Evolutionary conservation across 2,329 filamentous ascomycete genomes (phyloP).

Genomic region (Aspergillus pseudoglaucus): DNA sequence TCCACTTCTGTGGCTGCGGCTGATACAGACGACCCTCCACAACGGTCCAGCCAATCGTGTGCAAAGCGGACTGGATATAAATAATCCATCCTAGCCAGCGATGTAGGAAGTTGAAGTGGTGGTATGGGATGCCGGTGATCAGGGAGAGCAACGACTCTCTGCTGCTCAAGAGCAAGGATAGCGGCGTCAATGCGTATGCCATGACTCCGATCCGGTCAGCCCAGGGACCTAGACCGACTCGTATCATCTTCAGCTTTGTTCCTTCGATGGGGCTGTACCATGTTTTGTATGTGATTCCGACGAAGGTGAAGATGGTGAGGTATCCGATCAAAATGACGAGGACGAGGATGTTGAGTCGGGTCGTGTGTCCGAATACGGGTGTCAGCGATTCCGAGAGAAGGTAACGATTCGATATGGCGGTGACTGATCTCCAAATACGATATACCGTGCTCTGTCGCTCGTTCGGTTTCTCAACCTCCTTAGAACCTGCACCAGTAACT

Average conservation of each 20-base stretch:
- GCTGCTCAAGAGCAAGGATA: constrained; percentile 61
- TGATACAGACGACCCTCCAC: constrained; percentile 63
- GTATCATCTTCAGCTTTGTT: constrained; percentile 53
- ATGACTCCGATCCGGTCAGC: constrained; percentile 63
- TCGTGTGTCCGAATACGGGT: constrained; percentile 59
- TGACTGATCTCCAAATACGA: constrained; percentile 33
- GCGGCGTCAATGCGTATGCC: constrained; percentile 67
- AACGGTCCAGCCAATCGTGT: constrained; percentile 66
- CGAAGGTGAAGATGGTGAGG: constrained; percentile 61
- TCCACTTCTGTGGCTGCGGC: constrained; percentile 58
- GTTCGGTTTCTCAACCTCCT: constrained; percentile 18
- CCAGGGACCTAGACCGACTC: constrained; percentile 61
- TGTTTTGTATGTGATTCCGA: constrained; percentile 60
- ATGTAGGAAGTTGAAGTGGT: constrained; percentile 71
- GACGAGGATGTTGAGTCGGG: constrained; percentile 60
- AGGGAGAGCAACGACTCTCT: constrained; percentile 65
- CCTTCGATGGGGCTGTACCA: constrained; percentile 65
- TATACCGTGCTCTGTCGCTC: constrained; percentile 13
- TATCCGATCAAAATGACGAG: constrained; percentile 55
- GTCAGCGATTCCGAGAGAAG: constrained; percentile 57
- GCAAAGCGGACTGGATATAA: constrained; percentile 58
- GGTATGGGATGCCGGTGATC: constrained; percentile 67
- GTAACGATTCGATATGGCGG: constrained; percentile 42
- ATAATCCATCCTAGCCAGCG: constrained; percentile 71
- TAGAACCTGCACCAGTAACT: constrained; percentile 1